A percentile compares a stretch with the other conserved stretches of the same genome.
Evolutionary conservation across 306 rosid species (phyloP).

Genomic region (Castanopsis chinensis): DNA sequence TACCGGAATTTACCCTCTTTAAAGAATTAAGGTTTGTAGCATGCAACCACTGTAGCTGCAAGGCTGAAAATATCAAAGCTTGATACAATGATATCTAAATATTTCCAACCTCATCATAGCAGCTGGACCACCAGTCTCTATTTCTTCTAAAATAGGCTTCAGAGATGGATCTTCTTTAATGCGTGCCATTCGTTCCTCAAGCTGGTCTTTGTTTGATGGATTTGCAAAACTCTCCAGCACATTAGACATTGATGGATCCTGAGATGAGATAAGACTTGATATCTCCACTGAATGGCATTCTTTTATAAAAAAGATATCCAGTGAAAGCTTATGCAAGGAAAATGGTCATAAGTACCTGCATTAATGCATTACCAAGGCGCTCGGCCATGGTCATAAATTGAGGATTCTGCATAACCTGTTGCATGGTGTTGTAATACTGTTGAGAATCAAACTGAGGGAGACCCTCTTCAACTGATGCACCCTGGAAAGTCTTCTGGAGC

Average conservation of each 20-base stretch:
- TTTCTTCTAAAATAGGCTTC: constrained; percentile 94
- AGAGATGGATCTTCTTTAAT: constrained; percentile 95
- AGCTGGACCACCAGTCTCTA: constrained; percentile 94
- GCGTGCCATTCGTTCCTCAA: constrained; percentile 96
- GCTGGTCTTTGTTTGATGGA: constrained; percentile 82
- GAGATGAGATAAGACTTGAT: constrained; percentile 24
- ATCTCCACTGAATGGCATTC: constrained; percentile 1
- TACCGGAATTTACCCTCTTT: constrained; percentile 14
- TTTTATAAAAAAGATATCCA: not conserved
- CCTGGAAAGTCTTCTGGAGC: constrained; percentile 89
- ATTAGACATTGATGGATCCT: constrained; percentile 94
- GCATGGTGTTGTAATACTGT: constrained; percentile 82
- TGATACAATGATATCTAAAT: not conserved
- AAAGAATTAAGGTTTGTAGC: constrained; percentile 3
- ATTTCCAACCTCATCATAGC: constrained; percentile 92
- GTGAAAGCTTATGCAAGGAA: not conserved
- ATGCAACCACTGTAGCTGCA: constrained; percentile 2
- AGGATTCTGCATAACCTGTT: constrained; percentile 99
- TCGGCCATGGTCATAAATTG: constrained; percentile 98
- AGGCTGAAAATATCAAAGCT: constrained; percentile 13
- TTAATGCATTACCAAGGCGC: constrained; percentile 85
- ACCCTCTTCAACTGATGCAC: constrained; percentile 53
- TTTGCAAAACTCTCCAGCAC: constrained; percentile 78
- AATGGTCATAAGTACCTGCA: constrained; percentile 66
- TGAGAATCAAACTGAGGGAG: constrained; percentile 83